Percentiles rank a stretch among this genome's conserved stretches.
Conservation (phyloP, 805 yeast species). For the Naumovozyma baii region DNA sequence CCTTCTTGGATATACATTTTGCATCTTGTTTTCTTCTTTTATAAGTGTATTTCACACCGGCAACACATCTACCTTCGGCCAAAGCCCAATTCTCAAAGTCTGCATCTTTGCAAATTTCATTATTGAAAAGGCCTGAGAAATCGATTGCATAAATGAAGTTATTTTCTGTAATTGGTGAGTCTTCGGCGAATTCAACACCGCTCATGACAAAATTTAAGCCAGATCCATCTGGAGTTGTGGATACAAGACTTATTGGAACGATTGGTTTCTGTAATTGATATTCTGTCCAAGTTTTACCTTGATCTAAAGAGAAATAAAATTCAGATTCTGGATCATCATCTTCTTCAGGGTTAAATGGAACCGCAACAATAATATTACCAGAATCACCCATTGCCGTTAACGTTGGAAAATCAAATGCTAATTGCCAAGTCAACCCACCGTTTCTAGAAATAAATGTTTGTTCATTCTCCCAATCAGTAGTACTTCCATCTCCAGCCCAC, state of each 20-base stretch:
- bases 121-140: conserved; percentile 45
- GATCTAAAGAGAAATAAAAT: conserved; percentile 53
- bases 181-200: conserved; percentile 29
- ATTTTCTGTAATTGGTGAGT: conserved; percentile 9
- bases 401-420: conserved; percentile 43
- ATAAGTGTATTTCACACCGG: conserved; percentile 59
- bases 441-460: conserved; percentile 61
- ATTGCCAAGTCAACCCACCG: conserved; percentile 67
- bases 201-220: conserved; percentile 46
- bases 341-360: conserved; percentile 34
- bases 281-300: conserved; percentile 57
- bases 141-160: conserved; percentile 34
- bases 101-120: conserved; percentile 32
- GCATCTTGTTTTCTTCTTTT: conserved; percentile 55
- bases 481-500: conserved; percentile 10
- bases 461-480: conserved; percentile 3
- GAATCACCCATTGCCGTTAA: conserved; percentile 60
- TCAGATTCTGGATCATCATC: conserved; percentile 31
- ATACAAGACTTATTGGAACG: conserved; percentile 32
- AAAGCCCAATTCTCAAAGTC: conserved; percentile 58
- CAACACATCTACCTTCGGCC: conserved; percentile 40
- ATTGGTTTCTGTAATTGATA: conserved; percentile 38
- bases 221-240: conserved; percentile 64
- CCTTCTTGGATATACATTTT: conserved; percentile 40
- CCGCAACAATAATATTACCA: conserved; percentile 62